Conservation (phyloP, 169 alveolate genomes). For the Babesia bigemina region DNA sequence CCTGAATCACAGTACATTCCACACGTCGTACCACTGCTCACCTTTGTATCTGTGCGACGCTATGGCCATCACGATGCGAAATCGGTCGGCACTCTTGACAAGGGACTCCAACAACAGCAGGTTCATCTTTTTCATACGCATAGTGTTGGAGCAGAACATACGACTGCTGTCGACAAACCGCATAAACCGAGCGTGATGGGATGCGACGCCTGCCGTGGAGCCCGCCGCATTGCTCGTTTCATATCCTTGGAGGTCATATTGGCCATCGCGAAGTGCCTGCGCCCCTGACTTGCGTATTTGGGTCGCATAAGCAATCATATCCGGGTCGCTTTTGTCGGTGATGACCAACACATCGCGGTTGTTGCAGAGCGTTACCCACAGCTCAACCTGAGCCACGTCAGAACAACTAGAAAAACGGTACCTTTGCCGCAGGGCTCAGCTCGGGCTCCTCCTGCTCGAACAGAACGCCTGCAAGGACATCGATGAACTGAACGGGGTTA, state of each 20-base stretch:
- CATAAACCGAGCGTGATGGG: background rate
- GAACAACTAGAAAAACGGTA: background rate
- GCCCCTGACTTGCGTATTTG: background rate
- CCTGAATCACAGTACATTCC: slow-evolving; percentile 4
- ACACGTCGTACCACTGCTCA: background rate
- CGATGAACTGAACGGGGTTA: slow-evolving; percentile 21
- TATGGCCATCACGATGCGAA: slow-evolving; percentile 42
- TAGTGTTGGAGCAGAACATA: slow-evolving; percentile 26
- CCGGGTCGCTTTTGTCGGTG: background rate
- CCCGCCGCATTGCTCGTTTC: background rate
- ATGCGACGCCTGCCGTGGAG: background rate
- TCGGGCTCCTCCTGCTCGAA: slow-evolving; percentile 20
- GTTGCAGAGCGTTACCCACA: slow-evolving; percentile 41
- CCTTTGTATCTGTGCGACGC: slow-evolving; percentile 59
- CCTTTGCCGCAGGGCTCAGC: slow-evolving; percentile 17
- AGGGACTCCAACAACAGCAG: slow-evolving; percentile 34
- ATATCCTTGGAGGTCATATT: background rate
- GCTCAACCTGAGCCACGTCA: slow-evolving; percentile 22
- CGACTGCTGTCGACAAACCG: slow-evolving; percentile 11
- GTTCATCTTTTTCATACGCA: slow-evolving; percentile 41
- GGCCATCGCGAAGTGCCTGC: too few relatives aligned
- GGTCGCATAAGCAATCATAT: background rate
- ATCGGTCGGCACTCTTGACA: slow-evolving; percentile 50
- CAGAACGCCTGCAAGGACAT: slow-evolving; percentile 7
- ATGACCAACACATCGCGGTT: slow-evolving; percentile 27